Evolutionary conservation across 2,329 filamentous ascomycete genomes (phyloP).

Genomic region (Colletotrichum viniferum): DNA sequence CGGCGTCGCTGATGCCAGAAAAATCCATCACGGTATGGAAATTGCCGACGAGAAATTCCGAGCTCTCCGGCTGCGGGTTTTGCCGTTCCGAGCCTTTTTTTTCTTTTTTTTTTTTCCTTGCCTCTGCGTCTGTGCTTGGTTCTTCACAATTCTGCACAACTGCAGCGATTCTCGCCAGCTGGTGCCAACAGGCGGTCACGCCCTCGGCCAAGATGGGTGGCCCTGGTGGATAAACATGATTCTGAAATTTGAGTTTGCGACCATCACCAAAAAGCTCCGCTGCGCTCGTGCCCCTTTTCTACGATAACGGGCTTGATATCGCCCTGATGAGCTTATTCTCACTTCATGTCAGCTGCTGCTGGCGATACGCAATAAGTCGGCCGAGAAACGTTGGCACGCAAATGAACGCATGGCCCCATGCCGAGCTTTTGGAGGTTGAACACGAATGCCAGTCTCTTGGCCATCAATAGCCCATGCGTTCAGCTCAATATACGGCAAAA

Average conservation of each 20-base stretch:
- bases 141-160: background rate
- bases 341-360: background rate
- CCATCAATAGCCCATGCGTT: background rate
- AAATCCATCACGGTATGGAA: slow-evolving; percentile 12
- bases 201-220: background rate
- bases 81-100: background rate
- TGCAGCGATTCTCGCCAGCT: rapidly evolving
- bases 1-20: background rate
- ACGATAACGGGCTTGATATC: background rate
- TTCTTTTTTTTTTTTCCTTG: background rate
- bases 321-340: background rate
- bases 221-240: background rate
- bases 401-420: background rate
- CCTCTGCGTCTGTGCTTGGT: background rate
- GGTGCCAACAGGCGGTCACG: background rate
- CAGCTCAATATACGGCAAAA: background rate
- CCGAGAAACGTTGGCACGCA: background rate
- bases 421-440: background rate
- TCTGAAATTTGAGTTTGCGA: background rate
- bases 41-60: slow-evolving; percentile 21
- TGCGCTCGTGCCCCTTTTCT: background rate
- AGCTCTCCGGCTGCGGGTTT: background rate
- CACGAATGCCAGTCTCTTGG: background rate
- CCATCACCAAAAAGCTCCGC: slow-evolving; percentile 1
- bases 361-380: background rate